Percentiles rank a stretch among this genome's conserved stretches.
Evolutionary conservation across 352 stramenopile species (phyloP).

Genomic region (Globisporangium echinulatum): DNA sequence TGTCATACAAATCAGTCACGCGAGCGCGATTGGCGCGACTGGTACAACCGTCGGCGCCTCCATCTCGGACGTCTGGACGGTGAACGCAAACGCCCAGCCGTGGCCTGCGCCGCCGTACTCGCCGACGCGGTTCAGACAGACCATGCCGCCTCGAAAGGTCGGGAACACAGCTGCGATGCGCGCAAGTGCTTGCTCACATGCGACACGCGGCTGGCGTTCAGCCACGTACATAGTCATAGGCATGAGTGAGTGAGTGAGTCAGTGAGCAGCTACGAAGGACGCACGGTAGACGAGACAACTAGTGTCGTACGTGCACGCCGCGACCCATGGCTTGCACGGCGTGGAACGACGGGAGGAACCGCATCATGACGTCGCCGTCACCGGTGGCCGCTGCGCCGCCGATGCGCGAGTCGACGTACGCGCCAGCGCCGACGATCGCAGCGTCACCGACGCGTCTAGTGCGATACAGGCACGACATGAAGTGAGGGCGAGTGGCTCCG

Average conservation of each 20-base stretch:
- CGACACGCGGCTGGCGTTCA: constrained; percentile 35
- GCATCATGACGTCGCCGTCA: constrained; percentile 91
- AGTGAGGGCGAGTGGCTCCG: neutral
- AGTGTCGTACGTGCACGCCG: constrained; percentile 45
- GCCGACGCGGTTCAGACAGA: constrained; percentile 66
- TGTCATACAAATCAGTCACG: constrained; percentile 10
- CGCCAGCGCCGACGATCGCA: constrained; percentile 74
- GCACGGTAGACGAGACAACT: constrained; percentile 4
- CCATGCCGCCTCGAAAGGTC: constrained; percentile 68
- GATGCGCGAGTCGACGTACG: constrained; percentile 79
- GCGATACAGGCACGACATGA: too few species aligned
- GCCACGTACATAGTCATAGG: neutral
- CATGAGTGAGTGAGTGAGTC: neutral
- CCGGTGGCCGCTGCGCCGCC: constrained; percentile 82
- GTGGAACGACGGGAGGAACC: constrained; percentile 82
- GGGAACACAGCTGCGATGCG: constrained; percentile 53
- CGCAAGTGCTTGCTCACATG: constrained; percentile 45
- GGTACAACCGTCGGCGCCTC: constrained; percentile 37
- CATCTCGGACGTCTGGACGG: constrained; percentile 61
- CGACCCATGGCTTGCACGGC: constrained; percentile 77
- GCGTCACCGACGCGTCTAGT: constrained; percentile 84
- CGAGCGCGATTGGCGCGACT: constrained; percentile 33
- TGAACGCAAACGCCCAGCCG: constrained; percentile 68
- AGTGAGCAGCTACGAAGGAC: too few species aligned
- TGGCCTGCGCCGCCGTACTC: constrained; percentile 72